Conservation (phyloP, 441 rosid genomes). For the Euphorbia celastroides region DNA sequence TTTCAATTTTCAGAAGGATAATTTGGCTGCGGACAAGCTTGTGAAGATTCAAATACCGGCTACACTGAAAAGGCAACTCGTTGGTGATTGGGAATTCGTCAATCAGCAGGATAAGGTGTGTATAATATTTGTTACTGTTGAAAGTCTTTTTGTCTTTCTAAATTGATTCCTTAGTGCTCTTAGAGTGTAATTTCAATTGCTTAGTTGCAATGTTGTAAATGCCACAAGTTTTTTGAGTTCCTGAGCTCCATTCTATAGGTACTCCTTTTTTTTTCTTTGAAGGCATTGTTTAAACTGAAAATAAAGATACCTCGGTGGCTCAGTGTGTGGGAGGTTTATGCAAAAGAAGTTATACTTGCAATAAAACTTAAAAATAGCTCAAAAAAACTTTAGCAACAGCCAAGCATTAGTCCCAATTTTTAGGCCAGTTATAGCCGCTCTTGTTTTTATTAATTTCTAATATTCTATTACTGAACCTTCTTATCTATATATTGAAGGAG, state of each 20-base stretch:
- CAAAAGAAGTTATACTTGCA: neutral
- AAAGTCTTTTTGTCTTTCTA: too few relatives aligned
- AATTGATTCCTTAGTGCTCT: neutral
- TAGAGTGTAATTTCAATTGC: neutral
- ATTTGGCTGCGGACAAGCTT: slow-evolving; percentile 53
- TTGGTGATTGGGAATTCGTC: slow-evolving; percentile 85
- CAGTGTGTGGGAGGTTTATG: neutral
- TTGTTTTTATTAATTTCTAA: neutral
- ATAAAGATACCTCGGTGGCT: neutral
- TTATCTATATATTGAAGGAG: too few relatives aligned
- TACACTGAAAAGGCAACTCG: slow-evolving; percentile 74
- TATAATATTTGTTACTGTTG: neutral
- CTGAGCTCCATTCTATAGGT: neutral
- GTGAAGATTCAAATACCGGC: slow-evolving; percentile 84
- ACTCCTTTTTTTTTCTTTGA: neutral
- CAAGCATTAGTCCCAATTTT: neutral
- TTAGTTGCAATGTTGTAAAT: neutral
- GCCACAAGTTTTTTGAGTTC: neutral
- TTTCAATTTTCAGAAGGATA: slow-evolving; percentile 55
- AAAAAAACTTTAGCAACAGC: neutral
- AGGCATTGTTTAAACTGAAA: neutral
- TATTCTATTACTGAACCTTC: too few relatives aligned
- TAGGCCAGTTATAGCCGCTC: neutral
- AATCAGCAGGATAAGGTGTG: slow-evolving; percentile 76
- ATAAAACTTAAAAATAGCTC: neutral